phyloP scores from a whole-genome alignment of 2,329 filamentous ascomycete genomes.

The Clonostachys solani region DNA sequence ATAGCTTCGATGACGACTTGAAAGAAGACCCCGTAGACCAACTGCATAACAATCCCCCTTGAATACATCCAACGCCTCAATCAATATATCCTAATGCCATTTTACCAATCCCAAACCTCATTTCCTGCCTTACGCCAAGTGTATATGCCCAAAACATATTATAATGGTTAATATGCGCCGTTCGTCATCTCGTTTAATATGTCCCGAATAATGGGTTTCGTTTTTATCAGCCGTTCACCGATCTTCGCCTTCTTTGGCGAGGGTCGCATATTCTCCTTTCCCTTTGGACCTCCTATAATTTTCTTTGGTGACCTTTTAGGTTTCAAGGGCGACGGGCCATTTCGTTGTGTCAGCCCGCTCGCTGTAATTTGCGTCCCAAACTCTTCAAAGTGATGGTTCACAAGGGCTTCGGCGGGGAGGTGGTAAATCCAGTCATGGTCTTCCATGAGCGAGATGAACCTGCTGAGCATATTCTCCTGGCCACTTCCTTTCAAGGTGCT shows the following conservation, averaged over 20 bases:
- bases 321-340: slow-evolving; percentile 20
- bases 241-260: slow-evolving; percentile 53
- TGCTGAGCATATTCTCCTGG: slow-evolving; percentile 70
- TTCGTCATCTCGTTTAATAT: slow-evolving; percentile 69
- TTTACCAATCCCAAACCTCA: slow-evolving; percentile 1
- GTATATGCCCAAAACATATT: not conserved
- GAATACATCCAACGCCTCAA: not conserved
- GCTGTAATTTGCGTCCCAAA: slow-evolving; percentile 42
- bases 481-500: slow-evolving; percentile 71
- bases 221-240: slow-evolving; percentile 58
- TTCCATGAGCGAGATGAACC: slow-evolving; percentile 76
- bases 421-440: slow-evolving; percentile 75
- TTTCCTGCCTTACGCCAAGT: not conserved
- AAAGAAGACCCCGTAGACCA: slow-evolving; percentile 9
- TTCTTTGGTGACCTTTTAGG: slow-evolving; percentile 6
- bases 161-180: slow-evolving; percentile 28
- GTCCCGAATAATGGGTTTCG: slow-evolving; percentile 66
- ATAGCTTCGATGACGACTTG: slow-evolving; percentile 26
- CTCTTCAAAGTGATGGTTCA: slow-evolving; percentile 65
- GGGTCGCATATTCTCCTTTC: slow-evolving; percentile 41
- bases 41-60: slow-evolving; percentile 9
- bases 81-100: not conserved
- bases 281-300: slow-evolving; percentile 6
- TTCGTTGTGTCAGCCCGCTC: slow-evolving; percentile 15
- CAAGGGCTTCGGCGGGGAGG: slow-evolving; percentile 58